Base-by-base conservation (phyloP, 805 yeast species). In the Yarrowia phangngaensis region DNA sequence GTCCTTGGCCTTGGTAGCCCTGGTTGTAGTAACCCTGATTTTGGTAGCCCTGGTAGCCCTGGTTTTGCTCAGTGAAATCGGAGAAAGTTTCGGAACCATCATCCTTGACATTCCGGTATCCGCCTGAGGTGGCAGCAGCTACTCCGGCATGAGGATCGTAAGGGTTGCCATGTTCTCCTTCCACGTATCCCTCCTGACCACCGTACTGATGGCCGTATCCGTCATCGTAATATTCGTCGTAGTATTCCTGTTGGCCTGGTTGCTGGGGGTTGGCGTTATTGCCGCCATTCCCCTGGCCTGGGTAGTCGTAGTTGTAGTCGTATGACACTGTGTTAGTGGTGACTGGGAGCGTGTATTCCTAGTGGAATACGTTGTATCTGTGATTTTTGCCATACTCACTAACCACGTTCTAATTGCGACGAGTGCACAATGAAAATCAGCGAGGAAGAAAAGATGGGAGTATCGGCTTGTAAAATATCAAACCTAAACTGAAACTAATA, bases 121-220 rank as follows among this genome's bases (percentile, higher is more conserved):
- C 59, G 30, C 63, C 66, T 53, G 56, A 62, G 57, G 58, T 62
- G 64, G 70, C 61, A 41, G 65, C 61, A 53, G 72, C 71, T 55
- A 73, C 71, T 45, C 55, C 55, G 40, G 58, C 65, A 57, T 56
- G 63, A 54, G 65, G 65, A 51, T 61, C 63, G 52, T 69, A 70
- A 59, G 73, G 63, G 48, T 68, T 66, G 60, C 66, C 70, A 54
- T 69, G 72, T 51, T 62, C 62, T 51, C 67, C 68, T 50, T 64
- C 60, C 23, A 58, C 62, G 51, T 61, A 56, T 48, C 58, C 60
- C 53, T 62, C 56, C 49, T 58, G 59, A 28, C 52, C 56, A 20
- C 43, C 51, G 45, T 54, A 40, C 28, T 55, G 55, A 27, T 33
- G 28, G 27, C 48, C 51, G 46, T 52, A 35, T 16, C 43, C 51